Evolutionary conservation across 768 basidiomycete genomes (phyloP).

Genomic region (Suillus tomentosus): DNA sequence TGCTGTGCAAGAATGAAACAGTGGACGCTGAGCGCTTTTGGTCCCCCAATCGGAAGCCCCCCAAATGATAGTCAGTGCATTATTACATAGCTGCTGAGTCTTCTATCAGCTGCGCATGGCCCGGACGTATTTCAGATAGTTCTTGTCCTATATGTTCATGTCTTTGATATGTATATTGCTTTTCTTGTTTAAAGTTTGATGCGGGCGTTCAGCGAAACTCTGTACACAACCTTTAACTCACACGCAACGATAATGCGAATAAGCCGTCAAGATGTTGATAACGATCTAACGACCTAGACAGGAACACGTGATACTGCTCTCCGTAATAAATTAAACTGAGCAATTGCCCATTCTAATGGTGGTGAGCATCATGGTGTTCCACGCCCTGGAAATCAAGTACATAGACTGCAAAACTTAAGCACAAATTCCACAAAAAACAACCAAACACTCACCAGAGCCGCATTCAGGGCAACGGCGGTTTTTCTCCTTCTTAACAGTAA

Average conservation of each 20-base stretch:
- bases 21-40: conserved; percentile 14
- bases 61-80: conserved; percentile 4
- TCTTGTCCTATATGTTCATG: not conserved
- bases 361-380: conserved; percentile 49
- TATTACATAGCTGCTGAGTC: not conserved
- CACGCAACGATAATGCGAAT: not conserved
- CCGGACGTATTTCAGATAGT: not conserved
- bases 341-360: conserved; percentile 36
- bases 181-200: not conserved
- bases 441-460: conserved; percentile 71
- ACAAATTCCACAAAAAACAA: not conserved
- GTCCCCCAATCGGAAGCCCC: conserved; percentile 12
- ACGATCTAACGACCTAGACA: not conserved
- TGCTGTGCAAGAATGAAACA: conserved; percentile 13
- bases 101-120: not conserved
- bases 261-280: not conserved
- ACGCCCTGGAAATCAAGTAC: conserved; percentile 70
- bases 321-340: not conserved
- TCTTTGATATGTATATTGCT: not conserved
- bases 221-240: not conserved
- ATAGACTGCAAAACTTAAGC: conserved; percentile 53
- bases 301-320: conserved; percentile 2
- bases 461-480: conserved; percentile 88
- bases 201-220: not conserved
- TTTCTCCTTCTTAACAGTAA: conserved; percentile 64